phyloP scores from a whole-genome alignment of 2,329 filamentous ascomycete genomes.

The Microdochium nivale region DNA sequence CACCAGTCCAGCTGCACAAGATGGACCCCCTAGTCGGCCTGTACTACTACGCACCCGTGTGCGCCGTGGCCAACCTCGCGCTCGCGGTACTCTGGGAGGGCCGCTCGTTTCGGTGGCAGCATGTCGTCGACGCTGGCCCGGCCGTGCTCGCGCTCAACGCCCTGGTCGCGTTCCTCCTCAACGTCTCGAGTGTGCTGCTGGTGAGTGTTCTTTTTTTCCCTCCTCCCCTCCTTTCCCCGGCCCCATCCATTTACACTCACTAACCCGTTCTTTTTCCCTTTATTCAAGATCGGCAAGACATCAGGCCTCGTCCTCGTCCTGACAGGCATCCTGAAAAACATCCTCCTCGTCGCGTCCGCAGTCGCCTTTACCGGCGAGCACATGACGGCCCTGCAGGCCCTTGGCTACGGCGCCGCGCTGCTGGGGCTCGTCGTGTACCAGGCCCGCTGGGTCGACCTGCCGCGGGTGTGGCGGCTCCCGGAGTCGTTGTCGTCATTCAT shows the following conservation, averaged over 20 bases:
- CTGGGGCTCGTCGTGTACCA: constrained; percentile 20
- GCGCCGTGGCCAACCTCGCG: constrained; percentile 71
- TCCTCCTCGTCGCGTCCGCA: constrained; percentile 58
- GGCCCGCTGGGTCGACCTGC: constrained; percentile 6
- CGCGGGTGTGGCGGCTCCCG: background rate
- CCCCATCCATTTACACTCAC: background rate
- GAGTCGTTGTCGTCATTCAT: too few species aligned
- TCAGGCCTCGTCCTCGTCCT: constrained; percentile 65
- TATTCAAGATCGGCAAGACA: constrained; percentile 66
- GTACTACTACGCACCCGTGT: constrained; percentile 85
- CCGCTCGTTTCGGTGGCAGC: constrained; percentile 53
- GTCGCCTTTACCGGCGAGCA: constrained; percentile 61
- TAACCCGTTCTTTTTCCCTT: too few species aligned
- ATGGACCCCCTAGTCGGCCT: constrained; percentile 85
- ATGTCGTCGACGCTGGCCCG: constrained; percentile 57
- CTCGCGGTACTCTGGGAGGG: constrained; percentile 64
- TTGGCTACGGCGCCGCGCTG: constrained; percentile 58
- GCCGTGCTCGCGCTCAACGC: constrained; percentile 64
- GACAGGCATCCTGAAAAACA: constrained; percentile 65
- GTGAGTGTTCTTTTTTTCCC: constrained; percentile 39
- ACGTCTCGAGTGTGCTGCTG: constrained; percentile 76
- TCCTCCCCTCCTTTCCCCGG: background rate
- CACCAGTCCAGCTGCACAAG: constrained; percentile 62
- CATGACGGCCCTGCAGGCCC: constrained; percentile 56
- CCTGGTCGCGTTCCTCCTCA: constrained; percentile 68